Evolutionary conservation across 495 filamentous ascomycete species (phyloP).

Genomic region (Penicillium angulare): DNA sequence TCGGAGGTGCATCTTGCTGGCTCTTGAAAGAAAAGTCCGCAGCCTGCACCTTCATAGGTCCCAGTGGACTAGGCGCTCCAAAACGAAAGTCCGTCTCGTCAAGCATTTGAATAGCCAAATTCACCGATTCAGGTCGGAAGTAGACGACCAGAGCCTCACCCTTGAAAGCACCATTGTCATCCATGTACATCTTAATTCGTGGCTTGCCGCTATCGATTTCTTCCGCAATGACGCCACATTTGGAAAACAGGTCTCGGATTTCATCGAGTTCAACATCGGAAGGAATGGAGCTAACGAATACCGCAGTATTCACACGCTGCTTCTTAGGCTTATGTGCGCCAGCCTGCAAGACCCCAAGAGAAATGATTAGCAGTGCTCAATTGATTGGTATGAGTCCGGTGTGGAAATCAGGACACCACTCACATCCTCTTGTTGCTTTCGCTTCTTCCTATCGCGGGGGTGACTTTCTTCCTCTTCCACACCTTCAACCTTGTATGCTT

Average conservation of each 20-base stretch:
- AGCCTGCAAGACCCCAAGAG: conserved; percentile 9
- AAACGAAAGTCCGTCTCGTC: conserved; percentile 86
- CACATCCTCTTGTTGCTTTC: conserved; percentile 63
- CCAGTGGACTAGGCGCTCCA: conserved; percentile 49
- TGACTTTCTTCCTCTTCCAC: conserved; percentile 62
- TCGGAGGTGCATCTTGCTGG: conserved; percentile 56
- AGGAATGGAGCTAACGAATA: conserved; percentile 87
- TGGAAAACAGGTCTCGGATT: conserved; percentile 76
- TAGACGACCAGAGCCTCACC: conserved; percentile 92
- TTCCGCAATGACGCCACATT: conserved; percentile 90
- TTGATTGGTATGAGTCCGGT: background rate
- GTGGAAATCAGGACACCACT: conserved; percentile 21
- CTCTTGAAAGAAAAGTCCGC: conserved; percentile 90
- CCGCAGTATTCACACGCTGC: conserved; percentile 77
- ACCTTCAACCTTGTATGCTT: conserved; percentile 67
- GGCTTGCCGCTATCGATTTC: conserved; percentile 82
- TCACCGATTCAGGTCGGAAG: conserved; percentile 87
- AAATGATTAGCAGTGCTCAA: background rate
- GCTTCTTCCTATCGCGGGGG: conserved; percentile 69
- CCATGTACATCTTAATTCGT: conserved; percentile 89
- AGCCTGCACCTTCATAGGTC: conserved; percentile 74
- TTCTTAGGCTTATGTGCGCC: conserved; percentile 56
- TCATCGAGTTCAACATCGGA: conserved; percentile 74
- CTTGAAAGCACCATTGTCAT: conserved; percentile 81
- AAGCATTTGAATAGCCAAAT: conserved; percentile 84